phyloP scores from a whole-genome alignment of 2,329 filamentous ascomycete genomes.

The Diaporthe aspalathi region DNA sequence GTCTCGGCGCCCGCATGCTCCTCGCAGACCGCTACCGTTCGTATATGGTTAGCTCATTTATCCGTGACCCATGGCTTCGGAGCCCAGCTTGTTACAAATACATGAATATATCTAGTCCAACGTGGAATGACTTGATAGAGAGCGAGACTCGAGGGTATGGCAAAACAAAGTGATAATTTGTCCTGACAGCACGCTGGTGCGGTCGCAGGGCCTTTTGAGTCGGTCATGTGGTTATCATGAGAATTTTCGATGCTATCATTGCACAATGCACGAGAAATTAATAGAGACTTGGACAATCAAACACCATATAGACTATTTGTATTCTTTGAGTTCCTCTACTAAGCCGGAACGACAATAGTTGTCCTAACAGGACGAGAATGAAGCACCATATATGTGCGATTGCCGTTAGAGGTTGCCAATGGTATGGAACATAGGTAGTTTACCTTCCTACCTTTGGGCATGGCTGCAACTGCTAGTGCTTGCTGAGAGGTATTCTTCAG shows the following conservation, averaged over 20 bases:
- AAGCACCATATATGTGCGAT: no score
- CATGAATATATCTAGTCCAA: neutral
- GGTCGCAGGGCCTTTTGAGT: no score
- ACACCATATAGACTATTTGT: no score
- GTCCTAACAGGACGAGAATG: no score
- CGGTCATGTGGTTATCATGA: neutral
- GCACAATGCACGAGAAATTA: no score
- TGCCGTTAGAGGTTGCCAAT: no score
- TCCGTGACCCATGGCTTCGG: neutral
- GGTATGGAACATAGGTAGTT: no score
- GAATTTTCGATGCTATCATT: no score
- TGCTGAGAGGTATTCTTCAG: neutral
- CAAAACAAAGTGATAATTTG: neutral
- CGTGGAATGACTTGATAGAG: neutral
- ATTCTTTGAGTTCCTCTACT: no score
- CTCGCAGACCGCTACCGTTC: neutral
- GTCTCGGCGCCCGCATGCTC: neutral
- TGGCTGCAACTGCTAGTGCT: neutral
- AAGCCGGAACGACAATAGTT: no score
- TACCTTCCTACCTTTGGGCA: neutral
- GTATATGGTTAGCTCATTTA: constrained; percentile 6
- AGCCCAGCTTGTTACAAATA: neutral
- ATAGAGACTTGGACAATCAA: no score
- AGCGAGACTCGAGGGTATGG: neutral
- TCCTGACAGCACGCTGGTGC: neutral